These are phyloP conservation scores for Ophiosphaerella narmari DNA, from an alignment of 2,329 filamentous ascomycete species.

Conservation along the genomic window DNA sequence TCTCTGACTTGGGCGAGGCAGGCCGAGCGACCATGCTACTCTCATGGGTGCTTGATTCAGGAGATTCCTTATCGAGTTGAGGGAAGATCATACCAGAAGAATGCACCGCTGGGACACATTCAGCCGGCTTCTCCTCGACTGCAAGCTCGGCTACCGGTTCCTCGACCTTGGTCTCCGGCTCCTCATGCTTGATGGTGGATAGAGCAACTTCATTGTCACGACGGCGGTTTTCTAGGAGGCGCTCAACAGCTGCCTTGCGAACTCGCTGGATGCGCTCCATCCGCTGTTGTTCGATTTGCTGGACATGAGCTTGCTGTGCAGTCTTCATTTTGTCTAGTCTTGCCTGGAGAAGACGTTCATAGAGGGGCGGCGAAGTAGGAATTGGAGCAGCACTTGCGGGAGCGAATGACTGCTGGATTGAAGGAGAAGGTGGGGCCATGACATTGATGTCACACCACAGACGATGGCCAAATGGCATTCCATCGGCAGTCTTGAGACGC, in stretches of 20 bases:
- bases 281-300: conserved; percentile 30
- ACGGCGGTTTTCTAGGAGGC: conserved; percentile 36
- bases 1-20: conserved; percentile 29
- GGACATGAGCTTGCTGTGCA: conserved; percentile 20
- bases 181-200: conserved; percentile 28
- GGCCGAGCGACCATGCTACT: conserved; percentile 45
- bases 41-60: conserved; percentile 77
- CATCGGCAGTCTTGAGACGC: conserved; percentile 83
- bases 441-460: conserved; percentile 94
- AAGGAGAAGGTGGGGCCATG: conserved; percentile 24
- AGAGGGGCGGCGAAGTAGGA: conserved; percentile 15
- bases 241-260: conserved; percentile 44
- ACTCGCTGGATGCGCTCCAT: conserved; percentile 37
- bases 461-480: conserved; percentile 85
- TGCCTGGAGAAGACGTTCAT: conserved; percentile 31
- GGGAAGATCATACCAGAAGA: conserved; percentile 87
- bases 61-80: conserved; percentile 92
- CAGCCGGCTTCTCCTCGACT: conserved; percentile 38
- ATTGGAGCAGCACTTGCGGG: conserved; percentile 16
- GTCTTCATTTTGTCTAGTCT: conserved; percentile 29
- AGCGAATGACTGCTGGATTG: not conserved
- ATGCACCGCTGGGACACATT: conserved; percentile 21
- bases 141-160: conserved; percentile 31
- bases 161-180: conserved; percentile 33
- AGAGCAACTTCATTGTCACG: conserved; percentile 40